Base-by-base conservation (phyloP, 2,329 filamentous ascomycete genomes). In the Ascochyta koolunga region DNA sequence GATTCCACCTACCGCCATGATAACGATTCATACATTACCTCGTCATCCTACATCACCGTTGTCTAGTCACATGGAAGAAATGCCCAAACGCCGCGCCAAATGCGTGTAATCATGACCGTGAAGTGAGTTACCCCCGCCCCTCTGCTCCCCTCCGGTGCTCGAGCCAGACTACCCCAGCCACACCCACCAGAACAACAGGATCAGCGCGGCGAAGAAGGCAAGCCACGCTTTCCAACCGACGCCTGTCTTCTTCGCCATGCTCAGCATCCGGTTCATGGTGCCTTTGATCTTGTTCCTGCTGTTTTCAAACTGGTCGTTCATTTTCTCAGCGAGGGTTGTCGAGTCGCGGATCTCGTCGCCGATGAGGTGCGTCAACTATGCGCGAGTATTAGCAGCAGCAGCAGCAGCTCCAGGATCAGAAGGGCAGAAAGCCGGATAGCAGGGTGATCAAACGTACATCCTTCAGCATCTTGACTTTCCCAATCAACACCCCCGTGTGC, bases 151-250 rank as follows among this genome's bases (percentile, higher is more conserved):
- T 13, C 37, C 35, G 2, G 11, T 15, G n/a, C 8, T n/a, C 7
- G 15, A 5, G 11, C 19, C 25, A 13, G 13, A 21, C 15, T 39
- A 57, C 1, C 57, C 39, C 56, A 96, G 76, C 93, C 93, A 97
- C 54, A 98, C 93, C 75, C 93, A 99, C 64, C 86, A 85, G 76
- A 99, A 99, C 62, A 98, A 75, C 50, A 93, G 72, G 59, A 89
- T 85, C 16, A 98, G 90, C 31, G 87, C 89, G 5, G 86, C 82
- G 73, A 99, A 96, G 77, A 99, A 99, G 37, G 80, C 82, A 45
- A 97, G 75, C 95, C 95, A 99, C 52, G 93, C 89, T 77, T 86
- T 93, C 95, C 95, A 99, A 68, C 92, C 89, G 9, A 99, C 88
- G n/a, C 95, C 95, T 2, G 93, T 96, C 67, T 87, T 83, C 78